Percentiles rank a stretch among this genome's conserved stretches.
Evolutionary conservation across 108 stramenopile genomes (phyloP).

Genomic region (Mayamaea pseudoterrestris): DNA sequence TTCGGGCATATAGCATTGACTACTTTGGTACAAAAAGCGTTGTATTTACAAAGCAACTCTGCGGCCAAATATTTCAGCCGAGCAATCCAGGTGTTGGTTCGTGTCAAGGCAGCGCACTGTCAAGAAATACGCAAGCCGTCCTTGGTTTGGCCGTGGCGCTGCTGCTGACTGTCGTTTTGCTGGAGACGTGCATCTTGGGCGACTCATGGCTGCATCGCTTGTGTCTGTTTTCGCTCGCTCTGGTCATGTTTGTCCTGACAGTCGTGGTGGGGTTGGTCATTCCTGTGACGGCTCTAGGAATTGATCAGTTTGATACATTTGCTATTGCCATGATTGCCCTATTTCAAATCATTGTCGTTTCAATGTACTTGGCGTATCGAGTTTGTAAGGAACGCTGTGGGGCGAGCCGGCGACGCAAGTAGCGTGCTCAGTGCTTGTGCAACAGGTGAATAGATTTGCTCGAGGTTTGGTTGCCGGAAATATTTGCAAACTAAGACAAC

Average conservation of each 20-base stretch:
- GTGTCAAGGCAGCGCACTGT: neutral
- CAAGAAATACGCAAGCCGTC: neutral
- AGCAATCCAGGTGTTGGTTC: neutral
- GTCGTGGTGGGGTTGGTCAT: neutral
- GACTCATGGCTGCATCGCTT: too few relatives aligned
- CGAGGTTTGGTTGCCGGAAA: too few relatives aligned
- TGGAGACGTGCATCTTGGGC: neutral
- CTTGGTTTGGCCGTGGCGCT: neutral
- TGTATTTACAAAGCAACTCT: neutral
- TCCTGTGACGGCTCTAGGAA: neutral
- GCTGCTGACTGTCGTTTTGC: neutral
- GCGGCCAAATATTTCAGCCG: slow-evolving; percentile 1
- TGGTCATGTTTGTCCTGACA: neutral
- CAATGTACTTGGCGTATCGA: too few relatives aligned
- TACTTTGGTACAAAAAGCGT: neutral
- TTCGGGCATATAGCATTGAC: slow-evolving; percentile 1
- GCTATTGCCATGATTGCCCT: slow-evolving; percentile 1
- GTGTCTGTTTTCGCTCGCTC: neutral
- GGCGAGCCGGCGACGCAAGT: too few relatives aligned
- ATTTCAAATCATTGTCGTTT: too few relatives aligned
- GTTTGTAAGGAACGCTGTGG: too few relatives aligned
- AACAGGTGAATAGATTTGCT: too few relatives aligned
- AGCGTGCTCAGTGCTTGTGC: too few relatives aligned
- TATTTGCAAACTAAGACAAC: too few relatives aligned
- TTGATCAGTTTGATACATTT: neutral